phyloP scores from a whole-genome alignment of 352 stramenopile species.

The Pythium myriotylum region DNA sequence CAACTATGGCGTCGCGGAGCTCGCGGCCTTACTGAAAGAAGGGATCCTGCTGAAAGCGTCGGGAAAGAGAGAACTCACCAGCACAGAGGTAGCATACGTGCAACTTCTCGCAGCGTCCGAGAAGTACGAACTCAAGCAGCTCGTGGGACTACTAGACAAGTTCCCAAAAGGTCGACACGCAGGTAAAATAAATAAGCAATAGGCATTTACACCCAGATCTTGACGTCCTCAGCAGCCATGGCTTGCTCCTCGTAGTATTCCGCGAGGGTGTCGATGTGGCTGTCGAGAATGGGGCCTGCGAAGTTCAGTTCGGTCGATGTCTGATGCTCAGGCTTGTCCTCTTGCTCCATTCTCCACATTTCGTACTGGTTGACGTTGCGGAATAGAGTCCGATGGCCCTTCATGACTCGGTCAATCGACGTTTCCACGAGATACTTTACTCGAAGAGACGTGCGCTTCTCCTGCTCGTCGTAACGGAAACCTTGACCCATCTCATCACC shows the following conservation, averaged over 20 bases:
- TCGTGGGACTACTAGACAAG: conserved; percentile 64
- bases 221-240: conserved; percentile 58
- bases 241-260: conserved; percentile 53
- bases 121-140: conserved; percentile 79
- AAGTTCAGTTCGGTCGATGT: conserved; percentile 42
- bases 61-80: conserved; percentile 32
- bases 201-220: conserved; percentile 21
- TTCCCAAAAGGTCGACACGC: conserved; percentile 61
- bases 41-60: conserved; percentile 43
- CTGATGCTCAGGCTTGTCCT: conserved; percentile 50
- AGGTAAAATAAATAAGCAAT: conserved; percentile 14
- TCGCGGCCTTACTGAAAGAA: conserved; percentile 64
- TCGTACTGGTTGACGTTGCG: conserved; percentile 52
- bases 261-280: conserved; percentile 47
- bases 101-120: conserved; percentile 69
- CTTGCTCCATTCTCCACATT: conserved; percentile 71
- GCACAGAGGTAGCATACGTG: conserved; percentile 55
- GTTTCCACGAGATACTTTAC: conserved; percentile 70
- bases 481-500: conserved; percentile 29
- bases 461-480: conserved; percentile 58
- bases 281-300: conserved; percentile 45
- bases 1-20: conserved; percentile 71
- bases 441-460: conserved; percentile 53
- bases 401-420: conserved; percentile 53
- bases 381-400: conserved; percentile 56